phyloP scores from a whole-genome alignment of 2,329 filamentous ascomycete genomes.

The Aspergillus costaricaensis region DNA sequence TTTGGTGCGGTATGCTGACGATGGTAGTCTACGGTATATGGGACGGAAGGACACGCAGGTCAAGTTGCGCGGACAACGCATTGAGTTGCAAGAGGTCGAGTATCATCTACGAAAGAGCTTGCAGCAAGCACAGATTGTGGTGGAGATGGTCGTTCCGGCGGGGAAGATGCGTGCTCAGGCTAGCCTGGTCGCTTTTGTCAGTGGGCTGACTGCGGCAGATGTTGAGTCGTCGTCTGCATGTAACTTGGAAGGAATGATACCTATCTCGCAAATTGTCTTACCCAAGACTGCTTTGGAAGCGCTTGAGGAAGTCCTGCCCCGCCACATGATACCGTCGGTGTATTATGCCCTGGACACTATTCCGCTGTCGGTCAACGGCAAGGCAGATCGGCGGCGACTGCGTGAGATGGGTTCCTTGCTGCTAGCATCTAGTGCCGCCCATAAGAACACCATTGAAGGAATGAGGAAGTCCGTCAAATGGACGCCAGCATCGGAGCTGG shows the following conservation, averaged over 20 bases:
- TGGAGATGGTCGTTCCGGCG: not conserved
- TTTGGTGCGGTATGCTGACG: not conserved
- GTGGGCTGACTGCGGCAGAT: not conserved
- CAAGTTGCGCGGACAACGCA: conserved; percentile 6
- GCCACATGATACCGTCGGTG: conserved; percentile 7
- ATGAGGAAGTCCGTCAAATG: not conserved
- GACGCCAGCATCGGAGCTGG: not conserved
- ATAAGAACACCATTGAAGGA: not conserved
- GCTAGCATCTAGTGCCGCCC: not conserved
- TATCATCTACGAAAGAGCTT: not conserved
- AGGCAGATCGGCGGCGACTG: conserved; percentile 1
- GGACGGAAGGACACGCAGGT: conserved; percentile 12
- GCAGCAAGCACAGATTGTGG: not conserved
- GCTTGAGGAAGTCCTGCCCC: not conserved
- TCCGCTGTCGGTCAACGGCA: not conserved
- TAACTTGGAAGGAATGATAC: too few relatives aligned
- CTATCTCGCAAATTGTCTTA: not conserved
- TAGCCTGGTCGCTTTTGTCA: not conserved
- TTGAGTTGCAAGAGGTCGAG: conserved; percentile 9
- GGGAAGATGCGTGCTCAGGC: not conserved
- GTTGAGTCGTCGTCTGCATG: not conserved
- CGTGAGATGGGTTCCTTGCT: not conserved
- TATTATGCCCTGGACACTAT: not conserved
- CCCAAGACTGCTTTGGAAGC: not conserved
- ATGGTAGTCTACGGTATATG: conserved; percentile 6